Conservation (phyloP, 768 basidiomycete genomes). For the Russula sp. region DNA sequence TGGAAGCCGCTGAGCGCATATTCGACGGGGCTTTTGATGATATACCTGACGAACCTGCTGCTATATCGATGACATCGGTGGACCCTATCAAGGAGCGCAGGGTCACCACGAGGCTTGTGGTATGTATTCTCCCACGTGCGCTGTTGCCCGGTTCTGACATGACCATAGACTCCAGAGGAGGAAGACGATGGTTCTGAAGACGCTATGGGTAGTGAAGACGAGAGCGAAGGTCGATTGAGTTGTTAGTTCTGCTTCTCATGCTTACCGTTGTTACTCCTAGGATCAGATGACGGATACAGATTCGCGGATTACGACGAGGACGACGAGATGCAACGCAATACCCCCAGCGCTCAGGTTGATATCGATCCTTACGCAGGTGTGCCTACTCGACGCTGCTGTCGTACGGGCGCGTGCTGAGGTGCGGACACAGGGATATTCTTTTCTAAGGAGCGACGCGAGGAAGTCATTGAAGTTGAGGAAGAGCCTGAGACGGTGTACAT, state of each 20-base stretch:
- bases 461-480: conserved; percentile 90
- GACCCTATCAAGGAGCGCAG: conserved; percentile 14
- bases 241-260: not conserved
- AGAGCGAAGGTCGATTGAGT: conserved; percentile 45
- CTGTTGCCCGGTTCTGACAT: conserved; percentile 8
- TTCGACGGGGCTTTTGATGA: conserved; percentile 83
- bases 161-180: conserved; percentile 57
- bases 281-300: conserved; percentile 47
- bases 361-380: conserved; percentile 89
- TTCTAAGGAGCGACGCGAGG: conserved; percentile 89
- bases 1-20: conserved; percentile 84
- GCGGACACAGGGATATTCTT: conserved; percentile 75
- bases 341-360: conserved; percentile 46
- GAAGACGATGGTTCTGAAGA: conserved; percentile 50
- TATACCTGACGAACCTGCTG: conserved; percentile 54
- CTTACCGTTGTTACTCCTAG: not conserved
- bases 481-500: conserved; percentile 54
- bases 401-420: conserved; percentile 16
- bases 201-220: conserved; percentile 48
- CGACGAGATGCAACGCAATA: conserved; percentile 49
- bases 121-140: conserved; percentile 13
- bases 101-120: conserved; percentile 22
- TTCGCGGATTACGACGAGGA: conserved; percentile 85
- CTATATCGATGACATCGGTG: conserved; percentile 30
- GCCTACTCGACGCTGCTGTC: conserved; percentile 21